Conservation (phyloP, 2,329 filamentous ascomycete species). For the Laburnicola sp. region DNA sequence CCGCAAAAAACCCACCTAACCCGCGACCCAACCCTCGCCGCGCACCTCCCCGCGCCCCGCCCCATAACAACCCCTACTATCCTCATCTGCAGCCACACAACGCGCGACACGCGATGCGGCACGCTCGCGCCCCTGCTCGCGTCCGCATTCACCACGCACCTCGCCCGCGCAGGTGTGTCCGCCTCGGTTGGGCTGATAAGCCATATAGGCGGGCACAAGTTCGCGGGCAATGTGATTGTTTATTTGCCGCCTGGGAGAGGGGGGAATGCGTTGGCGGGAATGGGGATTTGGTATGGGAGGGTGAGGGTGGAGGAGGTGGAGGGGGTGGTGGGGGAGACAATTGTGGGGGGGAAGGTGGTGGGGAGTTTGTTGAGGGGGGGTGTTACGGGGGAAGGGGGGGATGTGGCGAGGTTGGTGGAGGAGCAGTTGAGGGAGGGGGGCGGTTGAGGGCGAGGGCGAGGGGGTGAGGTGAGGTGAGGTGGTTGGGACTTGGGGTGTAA, state of each 20-base stretch:
- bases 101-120: slow-evolving; percentile 80
- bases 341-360: slow-evolving; percentile 68
- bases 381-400: slow-evolving; percentile 47
- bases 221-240: slow-evolving; percentile 80
- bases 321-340: slow-evolving; percentile 72
- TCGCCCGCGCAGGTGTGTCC: slow-evolving; percentile 55
- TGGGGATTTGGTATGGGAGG: slow-evolving; percentile 80
- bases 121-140: slow-evolving; percentile 74
- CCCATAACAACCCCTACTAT: slow-evolving; percentile 52
- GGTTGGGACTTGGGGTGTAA: too few species aligned
- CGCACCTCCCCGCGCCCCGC: slow-evolving; percentile 58
- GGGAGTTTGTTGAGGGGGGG: slow-evolving; percentile 73
- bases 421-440: slow-evolving; percentile 30
- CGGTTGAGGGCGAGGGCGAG: slow-evolving; percentile 28
- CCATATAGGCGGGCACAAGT: slow-evolving; percentile 84
- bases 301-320: slow-evolving; percentile 76
- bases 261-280: slow-evolving; percentile 64
- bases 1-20: slow-evolving; percentile 51
- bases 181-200: slow-evolving; percentile 72
- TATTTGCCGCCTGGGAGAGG: slow-evolving; percentile 66
- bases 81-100: slow-evolving; percentile 84
- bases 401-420: slow-evolving; percentile 37
- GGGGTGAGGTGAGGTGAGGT: too few species aligned
- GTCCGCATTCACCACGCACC: slow-evolving; percentile 67
- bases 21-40: slow-evolving; percentile 54